Percentiles rank a stretch among this genome's conserved stretches.
These are phyloP conservation scores for Triglochin maritima DNA, from an alignment of 106 monocot species.

Conservation along the genomic window DNA sequence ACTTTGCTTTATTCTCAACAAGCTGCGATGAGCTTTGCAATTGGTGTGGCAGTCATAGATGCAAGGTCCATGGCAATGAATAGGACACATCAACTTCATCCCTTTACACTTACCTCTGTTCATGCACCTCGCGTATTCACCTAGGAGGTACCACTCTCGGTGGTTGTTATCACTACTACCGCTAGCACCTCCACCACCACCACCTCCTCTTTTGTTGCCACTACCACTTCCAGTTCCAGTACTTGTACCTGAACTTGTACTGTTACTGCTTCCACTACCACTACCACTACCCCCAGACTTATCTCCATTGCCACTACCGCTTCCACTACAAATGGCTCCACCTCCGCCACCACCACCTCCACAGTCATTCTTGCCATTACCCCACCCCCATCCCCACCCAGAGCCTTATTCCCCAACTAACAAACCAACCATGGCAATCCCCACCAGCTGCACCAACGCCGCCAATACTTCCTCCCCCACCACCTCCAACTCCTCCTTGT, in stretches of 20 bases:
- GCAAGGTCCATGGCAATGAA: constrained; percentile 82
- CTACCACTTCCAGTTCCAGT: background rate
- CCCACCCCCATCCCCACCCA: constrained; percentile 14
- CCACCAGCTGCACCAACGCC: constrained; percentile 4
- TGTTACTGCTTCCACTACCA: background rate
- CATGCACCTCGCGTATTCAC: constrained; percentile 79
- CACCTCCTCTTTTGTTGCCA: background rate
- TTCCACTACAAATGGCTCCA: background rate
- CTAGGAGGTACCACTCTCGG: constrained; percentile 44
- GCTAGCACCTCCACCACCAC: constrained; percentile 1
- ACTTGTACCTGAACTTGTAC: background rate
- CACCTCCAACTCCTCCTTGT: background rate
- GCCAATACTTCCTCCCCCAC: constrained; percentile 7
- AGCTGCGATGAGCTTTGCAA: constrained; percentile 72
- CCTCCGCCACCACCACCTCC: constrained; percentile 5
- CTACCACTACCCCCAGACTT: constrained; percentile 8
- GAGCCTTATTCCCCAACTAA: constrained; percentile 9
- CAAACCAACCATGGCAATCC: constrained; percentile 4
- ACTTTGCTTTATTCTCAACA: background rate
- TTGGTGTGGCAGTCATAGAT: constrained; percentile 75
- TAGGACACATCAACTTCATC: constrained; percentile 62
- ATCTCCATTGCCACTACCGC: constrained; percentile 16
- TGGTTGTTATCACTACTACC: constrained; percentile 22
- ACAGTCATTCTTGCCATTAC: background rate
- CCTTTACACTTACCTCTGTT: constrained; percentile 39